Percentiles rank a stretch among this genome's conserved stretches.
phyloP scores from a whole-genome alignment of 2,329 filamentous ascomycete genomes.

The Dothideomycetes sp. region DNA sequence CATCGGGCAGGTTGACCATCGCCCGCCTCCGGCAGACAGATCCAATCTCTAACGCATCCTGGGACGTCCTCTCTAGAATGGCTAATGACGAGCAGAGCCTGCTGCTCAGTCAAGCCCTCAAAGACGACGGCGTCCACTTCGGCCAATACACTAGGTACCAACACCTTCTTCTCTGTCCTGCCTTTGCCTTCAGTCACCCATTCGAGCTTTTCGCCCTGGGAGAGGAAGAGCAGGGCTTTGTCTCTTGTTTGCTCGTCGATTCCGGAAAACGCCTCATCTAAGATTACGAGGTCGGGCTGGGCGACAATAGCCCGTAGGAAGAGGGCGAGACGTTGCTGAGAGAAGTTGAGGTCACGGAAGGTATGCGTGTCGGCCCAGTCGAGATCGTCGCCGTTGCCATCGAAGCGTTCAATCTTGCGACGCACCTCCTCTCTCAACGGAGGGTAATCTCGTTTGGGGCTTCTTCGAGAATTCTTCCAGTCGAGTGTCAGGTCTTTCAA shows the following conservation, averaged over 20 bases:
- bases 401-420: background rate
- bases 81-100: slow-evolving; percentile 85
- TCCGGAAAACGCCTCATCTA: slow-evolving; percentile 41
- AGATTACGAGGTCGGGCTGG: slow-evolving; percentile 36
- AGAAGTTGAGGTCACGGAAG: slow-evolving; percentile 69
- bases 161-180: background rate
- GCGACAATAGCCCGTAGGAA: slow-evolving; percentile 51
- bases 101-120: slow-evolving; percentile 52
- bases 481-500: background rate
- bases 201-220: slow-evolving; percentile 25
- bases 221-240: slow-evolving; percentile 75
- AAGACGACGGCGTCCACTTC: slow-evolving; percentile 40
- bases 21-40: slow-evolving; percentile 71
- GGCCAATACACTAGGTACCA: slow-evolving; percentile 17
- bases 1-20: slow-evolving; percentile 50
- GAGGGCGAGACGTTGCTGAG: slow-evolving; percentile 71
- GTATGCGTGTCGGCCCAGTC: slow-evolving; percentile 57
- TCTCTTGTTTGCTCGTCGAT: slow-evolving; percentile 56
- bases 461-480: too few relatives aligned
- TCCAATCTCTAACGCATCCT: slow-evolving; percentile 68
- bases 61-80: slow-evolving; percentile 88
- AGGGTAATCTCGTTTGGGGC: background rate
- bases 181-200: background rate
- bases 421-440: background rate
- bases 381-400: slow-evolving; percentile 17